Conservation (phyloP, 208 protist species). For the Sergeia podlipaevii region DNA sequence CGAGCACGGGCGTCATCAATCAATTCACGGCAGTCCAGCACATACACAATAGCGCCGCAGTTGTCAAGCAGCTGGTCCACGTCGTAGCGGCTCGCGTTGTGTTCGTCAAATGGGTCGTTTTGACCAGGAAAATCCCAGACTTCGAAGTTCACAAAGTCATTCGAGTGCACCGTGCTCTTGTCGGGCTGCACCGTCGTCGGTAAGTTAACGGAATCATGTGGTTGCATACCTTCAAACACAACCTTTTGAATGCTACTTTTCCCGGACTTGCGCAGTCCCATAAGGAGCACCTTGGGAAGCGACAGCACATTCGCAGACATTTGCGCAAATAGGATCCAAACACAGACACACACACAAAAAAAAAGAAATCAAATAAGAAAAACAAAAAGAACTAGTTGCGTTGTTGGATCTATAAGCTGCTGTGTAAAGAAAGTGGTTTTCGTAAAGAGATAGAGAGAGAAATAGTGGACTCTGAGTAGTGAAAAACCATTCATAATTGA, state of each 20-base stretch:
- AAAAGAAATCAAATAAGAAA: neutral
- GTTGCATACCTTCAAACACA: slow-evolving; percentile 87
- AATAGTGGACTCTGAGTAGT: no score
- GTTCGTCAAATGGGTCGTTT: slow-evolving; percentile 77
- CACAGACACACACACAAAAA: slow-evolving; percentile 6
- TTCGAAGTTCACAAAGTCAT: slow-evolving; percentile 90
- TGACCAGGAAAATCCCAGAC: slow-evolving; percentile 91
- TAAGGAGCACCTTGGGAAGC: slow-evolving; percentile 81
- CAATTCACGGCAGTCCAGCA: slow-evolving; percentile 83
- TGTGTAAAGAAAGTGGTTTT: no score
- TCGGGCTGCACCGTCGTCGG: slow-evolving; percentile 80
- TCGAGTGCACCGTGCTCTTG: slow-evolving; percentile 70
- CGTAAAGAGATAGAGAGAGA: no score
- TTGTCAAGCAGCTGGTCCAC: slow-evolving; percentile 70
- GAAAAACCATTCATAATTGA: no score
- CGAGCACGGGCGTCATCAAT: slow-evolving; percentile 77
- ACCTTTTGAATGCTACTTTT: slow-evolving; percentile 92
- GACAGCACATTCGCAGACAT: slow-evolving; percentile 39
- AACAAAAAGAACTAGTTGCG: slow-evolving; percentile 1
- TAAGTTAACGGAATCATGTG: slow-evolving; percentile 77
- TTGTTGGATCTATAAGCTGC: no score
- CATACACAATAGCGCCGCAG: slow-evolving; percentile 87
- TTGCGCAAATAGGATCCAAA: neutral
- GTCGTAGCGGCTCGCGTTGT: slow-evolving; percentile 48
- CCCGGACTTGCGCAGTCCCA: slow-evolving; percentile 86